phyloP scores from a whole-genome alignment of 495 filamentous ascomycete genomes.

The Xylaria palmicola region DNA sequence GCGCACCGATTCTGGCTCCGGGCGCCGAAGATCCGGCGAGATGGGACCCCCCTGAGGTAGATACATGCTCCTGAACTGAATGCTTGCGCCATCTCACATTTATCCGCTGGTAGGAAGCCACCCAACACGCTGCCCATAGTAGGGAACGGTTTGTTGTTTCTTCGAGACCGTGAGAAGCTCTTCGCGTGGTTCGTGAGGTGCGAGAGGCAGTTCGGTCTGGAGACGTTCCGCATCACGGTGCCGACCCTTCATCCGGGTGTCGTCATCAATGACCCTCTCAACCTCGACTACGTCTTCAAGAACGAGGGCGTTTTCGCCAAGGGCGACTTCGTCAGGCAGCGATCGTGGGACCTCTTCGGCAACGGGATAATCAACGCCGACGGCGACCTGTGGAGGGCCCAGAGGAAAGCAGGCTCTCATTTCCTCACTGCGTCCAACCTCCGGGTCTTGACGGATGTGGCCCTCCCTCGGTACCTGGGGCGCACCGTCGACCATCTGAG shows the following conservation, averaged over 20 bases:
- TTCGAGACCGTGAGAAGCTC: slow-evolving; percentile 54
- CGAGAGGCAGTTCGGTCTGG: slow-evolving; percentile 51
- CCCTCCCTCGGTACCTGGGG: slow-evolving; percentile 50
- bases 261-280: slow-evolving; percentile 58
- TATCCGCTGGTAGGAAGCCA: slow-evolving; percentile 37
- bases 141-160: slow-evolving; percentile 59
- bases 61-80: slow-evolving; percentile 19
- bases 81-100: not conserved
- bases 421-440: slow-evolving; percentile 59
- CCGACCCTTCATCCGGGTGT: slow-evolving; percentile 58
- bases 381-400: slow-evolving; percentile 58
- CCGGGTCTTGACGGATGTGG: slow-evolving; percentile 53
- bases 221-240: slow-evolving; percentile 56
- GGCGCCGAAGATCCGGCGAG: slow-evolving; percentile 31
- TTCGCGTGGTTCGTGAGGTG: slow-evolving; percentile 60
- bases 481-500: slow-evolving; percentile 39
- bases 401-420: slow-evolving; percentile 57
- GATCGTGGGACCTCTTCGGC: slow-evolving; percentile 61
- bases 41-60: slow-evolving; percentile 38
- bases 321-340: slow-evolving; percentile 55
- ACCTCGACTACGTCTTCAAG: slow-evolving; percentile 59
- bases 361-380: slow-evolving; percentile 65
- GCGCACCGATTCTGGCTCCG: slow-evolving; percentile 25
- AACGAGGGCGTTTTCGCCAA: slow-evolving; percentile 58
- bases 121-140: slow-evolving; percentile 56